These are phyloP conservation scores for Xylaria cubensis DNA, from an alignment of 495 filamentous ascomycete genomes.

Conservation along the genomic window DNA sequence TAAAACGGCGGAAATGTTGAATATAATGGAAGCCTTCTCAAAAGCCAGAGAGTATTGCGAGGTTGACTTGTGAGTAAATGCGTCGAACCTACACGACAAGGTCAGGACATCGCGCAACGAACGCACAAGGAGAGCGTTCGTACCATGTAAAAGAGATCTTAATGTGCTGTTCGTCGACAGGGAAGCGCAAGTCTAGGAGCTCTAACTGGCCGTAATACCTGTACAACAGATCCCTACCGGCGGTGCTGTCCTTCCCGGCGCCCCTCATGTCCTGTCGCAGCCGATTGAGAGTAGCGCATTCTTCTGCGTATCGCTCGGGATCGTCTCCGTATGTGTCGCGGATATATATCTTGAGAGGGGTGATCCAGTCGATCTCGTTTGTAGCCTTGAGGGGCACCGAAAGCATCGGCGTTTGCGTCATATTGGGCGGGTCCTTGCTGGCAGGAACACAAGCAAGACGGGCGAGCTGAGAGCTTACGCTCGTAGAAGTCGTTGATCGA, in stretches of 20 bases:
- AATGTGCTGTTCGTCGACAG: constrained; percentile 97
- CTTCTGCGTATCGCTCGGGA: constrained; percentile 90
- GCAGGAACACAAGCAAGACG: constrained; percentile 15
- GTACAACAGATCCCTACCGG: constrained; percentile 91
- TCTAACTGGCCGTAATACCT: constrained; percentile 98
- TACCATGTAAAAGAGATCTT: constrained; percentile 99
- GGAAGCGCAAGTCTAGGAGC: constrained; percentile 91
- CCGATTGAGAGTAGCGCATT: constrained; percentile 95
- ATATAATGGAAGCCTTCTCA: constrained; percentile 98
- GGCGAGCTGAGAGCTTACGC: constrained; percentile 21
- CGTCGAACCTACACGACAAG: constrained; percentile 78
- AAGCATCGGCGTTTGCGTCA: constrained; percentile 89
- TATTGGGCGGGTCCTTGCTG: constrained; percentile 47
- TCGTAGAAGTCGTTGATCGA: constrained; percentile 6
- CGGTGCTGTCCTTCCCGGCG: constrained; percentile 94
- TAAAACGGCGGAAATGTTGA: constrained; percentile 97
- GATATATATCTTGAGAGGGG: constrained; percentile 92
- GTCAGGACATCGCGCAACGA: constrained; percentile 32
- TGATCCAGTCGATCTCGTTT: constrained; percentile 98
- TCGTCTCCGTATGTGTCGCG: constrained; percentile 93
- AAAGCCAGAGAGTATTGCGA: constrained; percentile 96
- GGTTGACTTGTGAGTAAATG: constrained; percentile 95
- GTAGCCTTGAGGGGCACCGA: constrained; percentile 95
- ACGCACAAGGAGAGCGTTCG: constrained; percentile 27
- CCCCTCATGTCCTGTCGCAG: constrained; percentile 98